These are phyloP conservation scores for Elongisporangium prolatum DNA, from an alignment of 352 stramenopile genomes.

Conservation along the genomic window DNA sequence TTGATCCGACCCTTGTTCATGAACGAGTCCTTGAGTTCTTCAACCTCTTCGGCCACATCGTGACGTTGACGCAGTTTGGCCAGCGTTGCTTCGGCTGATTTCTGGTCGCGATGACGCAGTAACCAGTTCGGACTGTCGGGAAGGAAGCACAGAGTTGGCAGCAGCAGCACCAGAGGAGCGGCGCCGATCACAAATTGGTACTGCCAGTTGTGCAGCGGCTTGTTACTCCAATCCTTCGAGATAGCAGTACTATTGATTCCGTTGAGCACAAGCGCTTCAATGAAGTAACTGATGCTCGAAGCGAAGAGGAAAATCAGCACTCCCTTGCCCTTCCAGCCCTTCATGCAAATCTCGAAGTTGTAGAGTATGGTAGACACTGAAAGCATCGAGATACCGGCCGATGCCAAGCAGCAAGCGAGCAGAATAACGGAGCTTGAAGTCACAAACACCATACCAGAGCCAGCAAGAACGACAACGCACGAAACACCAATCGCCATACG, in stretches of 20 bases:
- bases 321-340: slow-evolving; percentile 83
- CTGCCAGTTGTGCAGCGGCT: slow-evolving; percentile 71
- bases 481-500: slow-evolving; percentile 58
- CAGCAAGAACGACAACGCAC: slow-evolving; percentile 53
- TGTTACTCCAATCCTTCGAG: slow-evolving; percentile 52
- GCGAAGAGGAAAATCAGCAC: slow-evolving; percentile 82
- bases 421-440: slow-evolving; percentile 63
- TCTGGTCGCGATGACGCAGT: slow-evolving; percentile 62
- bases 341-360: slow-evolving; percentile 88
- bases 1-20: slow-evolving; percentile 68
- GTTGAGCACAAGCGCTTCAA: slow-evolving; percentile 71
- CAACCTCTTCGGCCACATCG: slow-evolving; percentile 74
- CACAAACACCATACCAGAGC: slow-evolving; percentile 64
- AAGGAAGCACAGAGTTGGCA: slow-evolving; percentile 54
- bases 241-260: slow-evolving; percentile 72
- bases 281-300: slow-evolving; percentile 62
- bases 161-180: slow-evolving; percentile 59
- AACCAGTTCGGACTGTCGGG: slow-evolving; percentile 80
- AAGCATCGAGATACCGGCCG: slow-evolving; percentile 71
- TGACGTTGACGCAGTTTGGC: slow-evolving; percentile 76
- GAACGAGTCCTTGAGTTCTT: slow-evolving; percentile 61
- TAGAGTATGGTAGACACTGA: slow-evolving; percentile 73
- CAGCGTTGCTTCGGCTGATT: slow-evolving; percentile 59
- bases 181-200: slow-evolving; percentile 76
- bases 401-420: slow-evolving; percentile 61